Evolutionary conservation across 192 early-diverging fungal species (phyloP).

Genomic region (Podila verticillata): DNA sequence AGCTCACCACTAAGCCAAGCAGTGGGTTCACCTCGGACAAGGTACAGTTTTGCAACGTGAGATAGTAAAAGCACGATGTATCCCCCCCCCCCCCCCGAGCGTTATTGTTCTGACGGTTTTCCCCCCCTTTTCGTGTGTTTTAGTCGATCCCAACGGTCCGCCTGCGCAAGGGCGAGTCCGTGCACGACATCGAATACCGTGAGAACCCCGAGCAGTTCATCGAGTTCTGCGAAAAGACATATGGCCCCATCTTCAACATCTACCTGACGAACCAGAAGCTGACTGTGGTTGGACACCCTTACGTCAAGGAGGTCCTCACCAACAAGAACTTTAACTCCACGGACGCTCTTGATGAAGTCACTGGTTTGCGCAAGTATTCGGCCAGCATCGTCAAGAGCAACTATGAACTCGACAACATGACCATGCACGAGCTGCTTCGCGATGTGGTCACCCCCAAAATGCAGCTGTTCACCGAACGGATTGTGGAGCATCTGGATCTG

Average conservation of each 20-base stretch:
- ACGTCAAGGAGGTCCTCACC: conserved; percentile 43
- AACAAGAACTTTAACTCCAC: conserved; percentile 18
- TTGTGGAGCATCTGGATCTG: conserved; percentile 25
- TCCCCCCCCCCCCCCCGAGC: no score
- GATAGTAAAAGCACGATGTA: neutral
- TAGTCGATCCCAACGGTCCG: conserved; percentile 24
- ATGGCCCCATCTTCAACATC: conserved; percentile 32
- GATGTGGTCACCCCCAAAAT: conserved; percentile 41
- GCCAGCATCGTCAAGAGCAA: conserved; percentile 20
- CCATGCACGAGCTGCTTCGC: conserved; percentile 27
- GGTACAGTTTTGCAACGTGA: neutral
- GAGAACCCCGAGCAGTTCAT: conserved; percentile 12
- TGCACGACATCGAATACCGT: conserved; percentile 27
- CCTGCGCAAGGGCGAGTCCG: conserved; percentile 19
- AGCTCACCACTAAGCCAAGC: neutral
- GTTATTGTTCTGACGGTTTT: neutral
- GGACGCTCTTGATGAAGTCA: conserved; percentile 36
- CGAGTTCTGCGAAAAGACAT: neutral
- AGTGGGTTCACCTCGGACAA: conserved; percentile 22
- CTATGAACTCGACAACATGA: conserved; percentile 1
- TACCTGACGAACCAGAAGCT: neutral
- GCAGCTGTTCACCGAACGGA: conserved; percentile 17
- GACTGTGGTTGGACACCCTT: conserved; percentile 32
- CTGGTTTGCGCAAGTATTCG: conserved; percentile 11
- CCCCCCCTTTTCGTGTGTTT: neutral